Evolutionary conservation across 2,329 filamentous ascomycete genomes (phyloP), one percentile per base, ranked within the genome.

Genomic region (Aspergillus sp.): DNA sequence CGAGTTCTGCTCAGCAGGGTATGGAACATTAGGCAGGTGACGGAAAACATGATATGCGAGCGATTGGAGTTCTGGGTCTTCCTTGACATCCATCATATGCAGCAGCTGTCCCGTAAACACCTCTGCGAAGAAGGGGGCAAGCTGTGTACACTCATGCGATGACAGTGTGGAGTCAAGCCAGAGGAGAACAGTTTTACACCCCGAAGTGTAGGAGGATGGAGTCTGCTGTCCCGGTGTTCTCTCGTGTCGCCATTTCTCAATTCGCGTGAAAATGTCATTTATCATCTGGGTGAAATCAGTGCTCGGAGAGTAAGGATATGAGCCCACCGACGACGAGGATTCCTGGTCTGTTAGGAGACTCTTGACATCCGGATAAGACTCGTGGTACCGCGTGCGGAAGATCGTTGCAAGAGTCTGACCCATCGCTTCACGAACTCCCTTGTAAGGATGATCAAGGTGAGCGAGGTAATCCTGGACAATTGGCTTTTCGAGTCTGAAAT

Each of bases 81-180:
- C 95, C 74, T 98, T 98, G 73, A 99, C 91, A 70, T 99, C 95
- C 93, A 99, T 99, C 95, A 99, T 99, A 79, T 99, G 93, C 52
- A 99, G 80, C 13, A 99, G 84, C 72, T 97, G 90, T 67, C 95
- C 90, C 73, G 96, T 95, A 70, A 98, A 93, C 0, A 89, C 82
- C 37, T 90, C 84, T 0, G 92, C 89, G 80, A 99, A 98, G 83
- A 97, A 98, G 3, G 88, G 86, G 17, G 96, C 86, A 13, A 99
- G 84, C 70, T 95, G 89, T 0, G 87, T 96, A 75, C 95, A 99
- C 72, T 98, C 95, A 62, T 96, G 90, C 0, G 91, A 96, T 3
- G 90, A 91, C 3, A 99, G 81, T 15, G 91, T 95, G 49, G 87
- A 89, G 75, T 99, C 95, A 5, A 99, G 85, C 95, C 95, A 99